These are phyloP conservation scores for Lichtheimia ramosa DNA, from an alignment of 371 early-diverging fungal genomes.

Conservation along the genomic window DNA sequence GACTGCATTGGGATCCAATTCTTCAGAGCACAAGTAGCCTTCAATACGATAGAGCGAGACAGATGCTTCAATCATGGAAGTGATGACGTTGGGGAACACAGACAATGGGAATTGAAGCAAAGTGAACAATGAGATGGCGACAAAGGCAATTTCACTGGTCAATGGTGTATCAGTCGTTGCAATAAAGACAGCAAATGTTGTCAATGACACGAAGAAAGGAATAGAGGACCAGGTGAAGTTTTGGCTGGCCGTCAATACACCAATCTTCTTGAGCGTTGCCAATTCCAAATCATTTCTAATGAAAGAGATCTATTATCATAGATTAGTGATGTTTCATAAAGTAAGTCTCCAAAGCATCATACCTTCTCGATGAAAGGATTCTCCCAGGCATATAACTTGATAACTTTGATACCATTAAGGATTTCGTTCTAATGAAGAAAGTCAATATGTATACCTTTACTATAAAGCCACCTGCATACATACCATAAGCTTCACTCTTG, in stretches of 20 bases:
- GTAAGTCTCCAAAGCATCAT: slow-evolving; percentile 9
- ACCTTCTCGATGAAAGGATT: slow-evolving; percentile 57
- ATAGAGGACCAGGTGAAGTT: slow-evolving; percentile 75
- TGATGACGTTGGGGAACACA: slow-evolving; percentile 62
- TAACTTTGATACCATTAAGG: slow-evolving; percentile 90
- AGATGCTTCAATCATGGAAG: slow-evolving; percentile 78
- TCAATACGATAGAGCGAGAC: slow-evolving; percentile 84
- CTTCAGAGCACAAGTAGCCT: slow-evolving; percentile 74
- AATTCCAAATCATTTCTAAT: slow-evolving; percentile 81
- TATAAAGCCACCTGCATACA: background rate
- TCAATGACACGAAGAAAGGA: slow-evolving; percentile 86
- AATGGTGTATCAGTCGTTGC: slow-evolving; percentile 58
- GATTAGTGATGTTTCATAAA: background rate
- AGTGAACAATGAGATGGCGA: slow-evolving; percentile 90
- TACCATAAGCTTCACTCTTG: slow-evolving; percentile 83
- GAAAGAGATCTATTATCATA: slow-evolving; percentile 45
- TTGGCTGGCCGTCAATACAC: slow-evolving; percentile 59
- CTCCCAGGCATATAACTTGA: slow-evolving; percentile 88
- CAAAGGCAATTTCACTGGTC: slow-evolving; percentile 80
- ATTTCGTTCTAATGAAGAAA: slow-evolving; percentile 65
- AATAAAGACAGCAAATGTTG: slow-evolving; percentile 83
- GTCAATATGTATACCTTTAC: too few species aligned
- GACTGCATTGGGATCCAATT: slow-evolving; percentile 71
- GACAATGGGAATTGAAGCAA: slow-evolving; percentile 90
- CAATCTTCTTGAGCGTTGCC: slow-evolving; percentile 78